Conservation (phyloP, 495 filamentous ascomycete genomes). For the Letharia lupina region DNA sequence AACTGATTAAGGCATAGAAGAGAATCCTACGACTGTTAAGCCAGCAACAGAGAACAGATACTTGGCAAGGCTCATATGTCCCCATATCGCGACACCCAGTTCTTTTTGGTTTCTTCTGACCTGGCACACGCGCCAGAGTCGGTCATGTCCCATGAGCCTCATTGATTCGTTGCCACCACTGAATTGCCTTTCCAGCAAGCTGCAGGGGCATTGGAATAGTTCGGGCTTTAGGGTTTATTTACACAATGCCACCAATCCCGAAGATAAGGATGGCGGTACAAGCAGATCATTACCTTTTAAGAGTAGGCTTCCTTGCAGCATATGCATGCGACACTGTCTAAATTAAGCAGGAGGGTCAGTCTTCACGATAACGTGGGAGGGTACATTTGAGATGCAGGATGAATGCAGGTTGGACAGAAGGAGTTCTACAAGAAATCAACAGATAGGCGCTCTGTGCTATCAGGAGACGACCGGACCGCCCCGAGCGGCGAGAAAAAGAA, state of each 20-base stretch:
- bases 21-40: neutral
- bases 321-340: neutral
- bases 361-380: neutral
- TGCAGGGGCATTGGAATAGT: neutral
- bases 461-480: constrained; percentile 3
- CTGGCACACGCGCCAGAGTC: neutral
- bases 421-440: neutral
- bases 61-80: neutral
- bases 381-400: neutral
- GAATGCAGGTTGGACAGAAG: neutral
- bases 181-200: neutral
- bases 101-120: neutral
- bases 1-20: neutral
- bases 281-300: neutral
- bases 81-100: neutral
- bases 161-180: neutral
- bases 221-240: neutral
- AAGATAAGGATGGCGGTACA: neutral
- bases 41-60: neutral
- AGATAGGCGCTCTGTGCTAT: neutral
- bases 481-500: neutral
- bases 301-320: neutral
- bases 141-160: neutral
- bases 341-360: neutral
- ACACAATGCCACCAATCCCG: too few species aligned